These are phyloP conservation scores for Geranium brycei DNA, from an alignment of 345 rosid genomes.

Conservation along the genomic window DNA sequence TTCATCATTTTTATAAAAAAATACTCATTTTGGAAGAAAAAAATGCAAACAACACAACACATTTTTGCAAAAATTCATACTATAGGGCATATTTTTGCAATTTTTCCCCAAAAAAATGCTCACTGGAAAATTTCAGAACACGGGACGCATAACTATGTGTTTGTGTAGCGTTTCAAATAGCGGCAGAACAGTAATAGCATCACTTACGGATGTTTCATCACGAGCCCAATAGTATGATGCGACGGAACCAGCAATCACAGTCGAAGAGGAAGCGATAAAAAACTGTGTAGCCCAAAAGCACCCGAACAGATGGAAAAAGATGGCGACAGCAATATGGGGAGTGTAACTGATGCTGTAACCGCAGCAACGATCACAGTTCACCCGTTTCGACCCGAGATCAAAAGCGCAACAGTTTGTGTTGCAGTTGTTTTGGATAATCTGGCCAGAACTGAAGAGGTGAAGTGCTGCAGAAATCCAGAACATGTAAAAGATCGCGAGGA, in stretches of 20 bases:
- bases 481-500: constrained; percentile 87
- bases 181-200: no score
- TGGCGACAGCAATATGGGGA: constrained; percentile 77
- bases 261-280: constrained; percentile 66
- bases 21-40: no score
- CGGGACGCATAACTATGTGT: no score
- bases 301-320: constrained; percentile 91
- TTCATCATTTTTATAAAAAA: no score
- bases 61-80: no score
- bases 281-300: constrained; percentile 95
- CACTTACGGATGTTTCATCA: constrained; percentile 69
- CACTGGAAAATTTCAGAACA: no score
- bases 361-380: constrained; percentile 84
- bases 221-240: constrained; percentile 96
- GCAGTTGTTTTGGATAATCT: constrained; percentile 68
- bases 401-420: constrained; percentile 76
- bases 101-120: no score
- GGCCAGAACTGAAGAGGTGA: constrained; percentile 85
- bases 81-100: no score
- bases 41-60: no score
- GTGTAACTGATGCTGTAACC: constrained; percentile 82
- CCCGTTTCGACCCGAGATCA: constrained; percentile 60
- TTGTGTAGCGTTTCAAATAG: no score
- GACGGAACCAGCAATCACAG: constrained; percentile 88
- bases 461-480: constrained; percentile 89